Evolutionary conservation across 352 stramenopile species (phyloP).

Genomic region (Pythium biforme): DNA sequence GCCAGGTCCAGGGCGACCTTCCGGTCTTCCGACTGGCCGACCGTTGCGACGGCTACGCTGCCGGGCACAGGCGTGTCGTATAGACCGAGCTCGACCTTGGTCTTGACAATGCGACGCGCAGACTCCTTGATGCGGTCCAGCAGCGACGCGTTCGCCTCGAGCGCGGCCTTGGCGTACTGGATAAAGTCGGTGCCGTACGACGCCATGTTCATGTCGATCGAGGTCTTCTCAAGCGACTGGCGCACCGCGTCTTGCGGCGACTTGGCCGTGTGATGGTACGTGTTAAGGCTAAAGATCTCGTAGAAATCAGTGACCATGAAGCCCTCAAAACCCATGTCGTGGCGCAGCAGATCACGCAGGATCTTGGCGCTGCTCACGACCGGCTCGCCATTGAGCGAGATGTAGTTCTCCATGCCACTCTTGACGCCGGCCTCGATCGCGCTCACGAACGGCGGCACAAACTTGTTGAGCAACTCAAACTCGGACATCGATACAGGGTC

Average conservation of each 20-base stretch:
- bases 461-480: conserved; percentile 85
- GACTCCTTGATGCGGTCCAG: conserved; percentile 22
- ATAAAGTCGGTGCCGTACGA: conserved; percentile 34
- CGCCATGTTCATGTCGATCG: conserved; percentile 86
- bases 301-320: conserved; percentile 80
- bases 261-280: conserved; percentile 52
- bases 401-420: conserved; percentile 94
- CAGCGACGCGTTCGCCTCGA: conserved; percentile 25
- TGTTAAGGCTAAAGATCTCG: conserved; percentile 72
- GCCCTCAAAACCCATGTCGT: conserved; percentile 66
- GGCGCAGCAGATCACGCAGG: conserved; percentile 40
- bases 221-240: conserved; percentile 50
- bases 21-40: conserved; percentile 23
- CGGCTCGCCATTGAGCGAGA: conserved; percentile 90
- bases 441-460: conserved; percentile 76
- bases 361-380: conserved; percentile 83
- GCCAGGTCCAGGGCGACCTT: conserved; percentile 28
- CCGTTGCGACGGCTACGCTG: conserved; percentile 27
- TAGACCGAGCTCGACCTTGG: conserved; percentile 32
- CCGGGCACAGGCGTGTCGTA: conserved; percentile 27
- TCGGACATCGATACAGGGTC: conserved; percentile 67
- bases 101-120: conserved; percentile 22
- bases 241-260: conserved; percentile 37
- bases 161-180: conserved; percentile 20
- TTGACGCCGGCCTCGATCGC: conserved; percentile 79